Base-by-base conservation (phyloP, 805 yeast genomes). In the Zygosaccharomyces bisporus region DNA sequence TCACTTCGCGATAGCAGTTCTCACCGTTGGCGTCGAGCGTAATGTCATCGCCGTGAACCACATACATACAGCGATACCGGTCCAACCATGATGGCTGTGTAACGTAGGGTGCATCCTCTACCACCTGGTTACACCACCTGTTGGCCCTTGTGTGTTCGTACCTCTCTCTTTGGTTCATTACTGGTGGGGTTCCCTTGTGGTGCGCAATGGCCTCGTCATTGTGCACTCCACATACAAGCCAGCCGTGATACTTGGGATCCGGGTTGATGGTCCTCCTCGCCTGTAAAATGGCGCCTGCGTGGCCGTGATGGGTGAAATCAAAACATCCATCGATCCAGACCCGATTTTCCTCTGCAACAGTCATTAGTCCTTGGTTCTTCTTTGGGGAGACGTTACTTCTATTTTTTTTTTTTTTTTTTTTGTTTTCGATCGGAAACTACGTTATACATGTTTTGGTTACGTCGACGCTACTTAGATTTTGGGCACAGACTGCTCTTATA, bases 301-400 rank as follows among this genome's bases (percentile, higher is more conserved):
- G 99, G 18, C 95, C 98, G 60, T 93, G 98, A 63, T 93, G 99
- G 33, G 95, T 87, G 68, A 93, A 93, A 65, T 93, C 99, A 67
- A 93, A 93, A 63, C 99, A 93, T 0, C 99, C 99, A 64, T 93
- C 99, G 21, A 93, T 80, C 99, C 99, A 93, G 47, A 91, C 83
- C 41, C 83, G 68, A 34, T 61, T 45, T n/a, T 35, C 34, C 10
- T 19, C 29, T 25, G 42, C 35, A n/a, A n/a, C 20, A 9, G 25
- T 30, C 31, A 20, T 17, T 21, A 13, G 34, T 30, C 12, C 29
- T 21, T n/a, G 18, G 4, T 12, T 24, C 16, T 30, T 16, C 18
- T 30, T 31, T 31, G 29, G n/a, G n/a, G n/a, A n/a, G n/a, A n/a
- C n/a, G n/a, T n/a, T n/a, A n/a, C n/a, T n/a, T 13, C 5, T 29